Evolutionary conservation across 768 basidiomycete species (phyloP).

Genomic region (Exsudoporus frostii): DNA sequence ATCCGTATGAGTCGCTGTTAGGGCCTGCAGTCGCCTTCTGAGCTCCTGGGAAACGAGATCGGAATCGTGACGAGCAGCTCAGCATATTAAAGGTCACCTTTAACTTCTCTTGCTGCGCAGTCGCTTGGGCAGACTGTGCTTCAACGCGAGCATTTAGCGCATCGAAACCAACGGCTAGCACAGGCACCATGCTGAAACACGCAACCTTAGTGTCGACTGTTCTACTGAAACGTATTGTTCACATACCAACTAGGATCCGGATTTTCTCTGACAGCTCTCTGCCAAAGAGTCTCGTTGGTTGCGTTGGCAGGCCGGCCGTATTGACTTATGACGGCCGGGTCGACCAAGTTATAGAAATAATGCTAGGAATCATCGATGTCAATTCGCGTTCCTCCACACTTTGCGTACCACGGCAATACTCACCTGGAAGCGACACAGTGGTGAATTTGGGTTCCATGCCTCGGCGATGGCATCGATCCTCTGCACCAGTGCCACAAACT

Average conservation of each 20-base stretch:
- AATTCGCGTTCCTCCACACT: background rate
- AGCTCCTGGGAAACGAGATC: slow-evolving; percentile 49
- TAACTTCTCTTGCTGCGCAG: slow-evolving; percentile 63
- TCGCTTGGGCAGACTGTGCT: slow-evolving; percentile 65
- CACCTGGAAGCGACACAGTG: slow-evolving; percentile 80
- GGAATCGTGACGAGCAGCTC: background rate
- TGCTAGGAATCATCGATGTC: slow-evolving; percentile 42
- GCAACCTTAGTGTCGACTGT: background rate
- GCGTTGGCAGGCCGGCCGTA: slow-evolving; percentile 75
- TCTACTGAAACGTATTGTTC: background rate
- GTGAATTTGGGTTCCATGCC: slow-evolving; percentile 69
- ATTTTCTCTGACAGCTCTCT: slow-evolving; percentile 75
- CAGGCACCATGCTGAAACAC: slow-evolving; percentile 64
- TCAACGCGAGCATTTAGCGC: slow-evolving; percentile 77
- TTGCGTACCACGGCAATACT: background rate
- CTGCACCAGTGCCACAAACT: slow-evolving; percentile 51
- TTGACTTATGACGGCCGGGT: slow-evolving; percentile 58
- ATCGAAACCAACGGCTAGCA: slow-evolving; percentile 77
- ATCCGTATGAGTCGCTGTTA: slow-evolving; percentile 61
- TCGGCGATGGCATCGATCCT: slow-evolving; percentile 61
- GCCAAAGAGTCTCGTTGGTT: slow-evolving; percentile 70
- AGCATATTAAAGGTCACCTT: slow-evolving; percentile 37
- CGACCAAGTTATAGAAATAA: slow-evolving; percentile 82
- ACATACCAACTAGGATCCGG: slow-evolving; percentile 73
- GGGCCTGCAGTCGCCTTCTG: slow-evolving; percentile 55